A percentile compares a stretch with the other conserved stretches of the same genome.
Conservation (phyloP, 495 filamentous ascomycete genomes). For the Aspergillus ellipticus region DNA sequence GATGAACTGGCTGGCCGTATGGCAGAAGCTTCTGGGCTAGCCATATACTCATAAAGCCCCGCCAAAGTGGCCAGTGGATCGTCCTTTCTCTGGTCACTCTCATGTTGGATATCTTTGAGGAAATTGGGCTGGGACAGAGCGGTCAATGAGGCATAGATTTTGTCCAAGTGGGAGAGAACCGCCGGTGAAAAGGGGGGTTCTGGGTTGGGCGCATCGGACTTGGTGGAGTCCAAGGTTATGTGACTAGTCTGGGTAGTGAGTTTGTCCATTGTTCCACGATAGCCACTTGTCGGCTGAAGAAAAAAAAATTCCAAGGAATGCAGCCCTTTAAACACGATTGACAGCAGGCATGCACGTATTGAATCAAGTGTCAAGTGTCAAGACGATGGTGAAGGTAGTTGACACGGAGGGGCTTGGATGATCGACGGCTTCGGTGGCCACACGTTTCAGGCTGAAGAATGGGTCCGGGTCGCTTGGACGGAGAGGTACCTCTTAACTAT, state of each 20-base stretch:
- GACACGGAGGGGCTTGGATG: too few species aligned
- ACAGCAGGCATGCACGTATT: too few species aligned
- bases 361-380: too few species aligned
- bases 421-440: too few species aligned
- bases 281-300: neutral
- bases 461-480: too few species aligned
- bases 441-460: too few species aligned
- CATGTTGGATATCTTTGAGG: slow-evolving; percentile 25
- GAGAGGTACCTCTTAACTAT: too few species aligned
- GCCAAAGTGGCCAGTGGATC: slow-evolving; percentile 38
- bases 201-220: neutral
- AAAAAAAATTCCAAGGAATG: neutral
- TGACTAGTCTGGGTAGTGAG: slow-evolving; percentile 13
- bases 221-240: slow-evolving; percentile 8
- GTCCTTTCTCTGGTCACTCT: neutral
- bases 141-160: slow-evolving; percentile 29
- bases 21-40: slow-evolving; percentile 47
- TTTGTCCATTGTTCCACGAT: slow-evolving; percentile 5
- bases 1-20: slow-evolving; percentile 30
- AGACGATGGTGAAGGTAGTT: too few species aligned
- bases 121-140: slow-evolving; percentile 18
- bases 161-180: slow-evolving; percentile 27
- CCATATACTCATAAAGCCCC: slow-evolving; percentile 59
- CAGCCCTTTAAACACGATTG: too few species aligned
- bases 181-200: slow-evolving; percentile 26